A percentile compares a stretch with the other conserved stretches of the same genome.
Evolutionary conservation across 176 grass and related monocot genomes (phyloP).

Genomic region (Chrysopogon serrulatus): DNA sequence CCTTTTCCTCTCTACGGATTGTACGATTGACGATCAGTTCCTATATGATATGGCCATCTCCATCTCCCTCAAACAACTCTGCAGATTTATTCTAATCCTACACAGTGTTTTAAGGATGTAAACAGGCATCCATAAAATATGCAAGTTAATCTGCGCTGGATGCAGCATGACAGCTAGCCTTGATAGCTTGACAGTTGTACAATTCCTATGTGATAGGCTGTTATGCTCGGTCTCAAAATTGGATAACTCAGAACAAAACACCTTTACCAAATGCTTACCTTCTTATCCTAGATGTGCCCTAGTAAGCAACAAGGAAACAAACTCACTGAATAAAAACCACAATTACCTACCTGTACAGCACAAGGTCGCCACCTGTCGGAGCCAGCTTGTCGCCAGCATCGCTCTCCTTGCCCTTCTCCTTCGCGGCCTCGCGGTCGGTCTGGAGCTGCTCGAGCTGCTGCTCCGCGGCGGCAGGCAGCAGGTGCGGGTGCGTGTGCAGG

Average conservation of each 20-base stretch:
- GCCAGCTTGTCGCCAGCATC: constrained; percentile 40
- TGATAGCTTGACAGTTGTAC: constrained; percentile 5
- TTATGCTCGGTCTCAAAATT: neutral
- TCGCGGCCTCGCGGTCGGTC: constrained; percentile 48
- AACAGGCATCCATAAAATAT: neutral
- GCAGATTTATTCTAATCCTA: neutral
- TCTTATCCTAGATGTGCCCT: neutral
- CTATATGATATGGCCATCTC: neutral
- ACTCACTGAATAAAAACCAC: neutral
- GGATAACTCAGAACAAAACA: neutral
- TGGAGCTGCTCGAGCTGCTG: constrained; percentile 95
- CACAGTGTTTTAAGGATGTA: neutral
- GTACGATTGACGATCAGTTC: neutral
- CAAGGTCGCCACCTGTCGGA: constrained; percentile 63
- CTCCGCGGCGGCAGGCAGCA: constrained; percentile 80
- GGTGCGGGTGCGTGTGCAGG: constrained; percentile 80
- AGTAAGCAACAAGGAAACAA: neutral
- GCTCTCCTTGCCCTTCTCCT: constrained; percentile 24
- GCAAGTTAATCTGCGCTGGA: neutral
- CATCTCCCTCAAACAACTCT: neutral
- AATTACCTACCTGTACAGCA: constrained; percentile 96
- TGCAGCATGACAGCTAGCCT: neutral
- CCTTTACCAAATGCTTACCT: neutral
- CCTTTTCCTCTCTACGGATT: neutral
- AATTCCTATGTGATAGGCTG: neutral